Percentiles rank a stretch among this genome's conserved stretches.
Evolutionary conservation across 352 stramenopile species (phyloP).

Genomic region (Albugo laibachii): DNA sequence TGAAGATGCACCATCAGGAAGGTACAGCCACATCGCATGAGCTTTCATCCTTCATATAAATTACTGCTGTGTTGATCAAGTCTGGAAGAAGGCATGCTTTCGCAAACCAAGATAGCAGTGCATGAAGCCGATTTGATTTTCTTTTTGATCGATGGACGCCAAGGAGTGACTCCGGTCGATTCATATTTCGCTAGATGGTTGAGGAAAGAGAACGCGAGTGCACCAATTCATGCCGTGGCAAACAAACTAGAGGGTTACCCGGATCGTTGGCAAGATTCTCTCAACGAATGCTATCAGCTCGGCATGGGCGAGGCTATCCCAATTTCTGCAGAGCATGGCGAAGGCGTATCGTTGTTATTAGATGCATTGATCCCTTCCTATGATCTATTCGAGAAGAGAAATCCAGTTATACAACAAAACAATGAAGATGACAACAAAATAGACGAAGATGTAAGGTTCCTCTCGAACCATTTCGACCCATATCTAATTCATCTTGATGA

Average conservation of each 20-base stretch:
- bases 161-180: slow-evolving; percentile 62
- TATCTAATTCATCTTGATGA: not conserved
- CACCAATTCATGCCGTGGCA: slow-evolving; percentile 45
- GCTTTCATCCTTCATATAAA: not conserved
- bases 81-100: slow-evolving; percentile 58
- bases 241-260: slow-evolving; percentile 64
- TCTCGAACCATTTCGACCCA: not conserved
- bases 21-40: slow-evolving; percentile 7
- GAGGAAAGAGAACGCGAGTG: slow-evolving; percentile 28
- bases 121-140: slow-evolving; percentile 65
- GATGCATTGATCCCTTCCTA: slow-evolving; percentile 52
- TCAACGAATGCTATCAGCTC: slow-evolving; percentile 63
- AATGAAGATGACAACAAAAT: slow-evolving; percentile 13
- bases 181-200: slow-evolving; percentile 62
- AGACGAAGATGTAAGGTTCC: slow-evolving; percentile 21
- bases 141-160: slow-evolving; percentile 58
- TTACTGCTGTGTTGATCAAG: slow-evolving; percentile 5
- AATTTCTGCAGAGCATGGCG: slow-evolving; percentile 56
- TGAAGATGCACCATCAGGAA: slow-evolving; percentile 37
- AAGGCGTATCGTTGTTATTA: slow-evolving; percentile 44
- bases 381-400: slow-evolving; percentile 34
- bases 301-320: slow-evolving; percentile 44
- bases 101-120: slow-evolving; percentile 48
- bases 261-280: slow-evolving; percentile 34
- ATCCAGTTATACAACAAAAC: slow-evolving; percentile 15